Base-by-base conservation (phyloP, 768 basidiomycete genomes). In the Mycena latifolia region DNA sequence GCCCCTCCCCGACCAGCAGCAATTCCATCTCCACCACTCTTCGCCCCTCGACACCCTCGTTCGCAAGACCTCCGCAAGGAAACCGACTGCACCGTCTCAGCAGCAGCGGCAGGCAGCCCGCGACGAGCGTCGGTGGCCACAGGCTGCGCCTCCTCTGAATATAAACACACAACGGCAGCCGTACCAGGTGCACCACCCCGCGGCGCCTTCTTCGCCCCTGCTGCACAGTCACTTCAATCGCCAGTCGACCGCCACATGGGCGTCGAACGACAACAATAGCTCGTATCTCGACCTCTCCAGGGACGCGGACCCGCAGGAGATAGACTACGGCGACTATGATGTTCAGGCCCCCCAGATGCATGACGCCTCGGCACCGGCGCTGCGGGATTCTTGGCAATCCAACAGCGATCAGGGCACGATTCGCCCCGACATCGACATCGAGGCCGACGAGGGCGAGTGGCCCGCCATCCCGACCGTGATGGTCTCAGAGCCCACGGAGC, bases 1-100 rank as follows among this genome's bases (percentile, higher is more conserved):
- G 9, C 60, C 69, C 10, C 17, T 47, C 11, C 41, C 43, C 11
- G 54, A 53, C 27, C 67, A 59, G 55, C 65, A 56, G 50, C 71
- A 66, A 14, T 72, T 69, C 59, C 57, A 70, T 9, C 54, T 74
- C 27, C 71, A 70, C 51, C 72, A 77, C 61, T 78, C 83, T 8
- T 87, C 87, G 10, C 86, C 86, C 2, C 77, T 87, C 61, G 84
- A 86, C 25, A 76, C 79, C 14, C 79, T 88, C 57, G 81, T 82
- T 56, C 80, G 82, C 65, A 77, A 78, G 55, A 79, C 85, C 25
- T 85, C 86, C 24, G 79, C 83, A 14, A 61, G 67, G 24, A 70
- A 55, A 61, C 57, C 62, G n/a, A 22, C 31, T 20, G 22, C 55
- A 10, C 24, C 27, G 17, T 50, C 57, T n/a, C 29, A 55, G 39